Evolutionary conservation across 2,329 filamentous ascomycete species (phyloP).

Genomic region (Colletotrichum karsti): DNA sequence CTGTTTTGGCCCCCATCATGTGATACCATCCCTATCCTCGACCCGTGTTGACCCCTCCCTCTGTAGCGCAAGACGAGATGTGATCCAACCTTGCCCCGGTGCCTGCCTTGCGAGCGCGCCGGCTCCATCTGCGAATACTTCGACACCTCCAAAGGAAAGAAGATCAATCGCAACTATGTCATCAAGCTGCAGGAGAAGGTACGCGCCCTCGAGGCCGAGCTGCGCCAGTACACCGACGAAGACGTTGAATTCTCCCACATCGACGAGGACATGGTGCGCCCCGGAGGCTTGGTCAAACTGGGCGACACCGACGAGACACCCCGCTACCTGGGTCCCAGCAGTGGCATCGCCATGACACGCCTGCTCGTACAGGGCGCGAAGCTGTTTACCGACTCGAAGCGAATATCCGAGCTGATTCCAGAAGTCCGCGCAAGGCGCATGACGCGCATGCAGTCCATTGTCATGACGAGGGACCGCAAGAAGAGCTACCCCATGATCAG

Average conservation of each 20-base stretch:
- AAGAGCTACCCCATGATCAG: slow-evolving; percentile 94
- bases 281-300: slow-evolving; percentile 85
- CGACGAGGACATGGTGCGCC: slow-evolving; percentile 86
- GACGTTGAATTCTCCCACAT: slow-evolving; percentile 75
- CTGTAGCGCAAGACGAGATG: slow-evolving; percentile 91
- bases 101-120: slow-evolving; percentile 90
- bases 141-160: slow-evolving; percentile 85
- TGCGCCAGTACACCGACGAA: slow-evolving; percentile 81
- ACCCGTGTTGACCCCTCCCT: slow-evolving; percentile 28
- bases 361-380: slow-evolving; percentile 97
- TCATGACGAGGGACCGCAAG: slow-evolving; percentile 67
- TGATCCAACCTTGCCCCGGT: slow-evolving; percentile 90
- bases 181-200: slow-evolving; percentile 90
- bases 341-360: slow-evolving; percentile 93
- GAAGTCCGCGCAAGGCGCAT: slow-evolving; percentile 69
- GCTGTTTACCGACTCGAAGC: slow-evolving; percentile 88
- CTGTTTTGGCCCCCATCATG: background rate
- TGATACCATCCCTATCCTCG: background rate
- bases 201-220: slow-evolving; percentile 80
- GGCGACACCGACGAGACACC: slow-evolving; percentile 86
- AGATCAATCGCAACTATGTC: slow-evolving; percentile 91
- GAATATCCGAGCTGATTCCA: slow-evolving; percentile 91
- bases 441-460: slow-evolving; percentile 66
- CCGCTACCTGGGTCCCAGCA: slow-evolving; percentile 91
- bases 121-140: slow-evolving; percentile 95